These are phyloP conservation scores for Aureobasidium sp. DNA, from an alignment of 2,329 filamentous ascomycete genomes.

Conservation along the genomic window DNA sequence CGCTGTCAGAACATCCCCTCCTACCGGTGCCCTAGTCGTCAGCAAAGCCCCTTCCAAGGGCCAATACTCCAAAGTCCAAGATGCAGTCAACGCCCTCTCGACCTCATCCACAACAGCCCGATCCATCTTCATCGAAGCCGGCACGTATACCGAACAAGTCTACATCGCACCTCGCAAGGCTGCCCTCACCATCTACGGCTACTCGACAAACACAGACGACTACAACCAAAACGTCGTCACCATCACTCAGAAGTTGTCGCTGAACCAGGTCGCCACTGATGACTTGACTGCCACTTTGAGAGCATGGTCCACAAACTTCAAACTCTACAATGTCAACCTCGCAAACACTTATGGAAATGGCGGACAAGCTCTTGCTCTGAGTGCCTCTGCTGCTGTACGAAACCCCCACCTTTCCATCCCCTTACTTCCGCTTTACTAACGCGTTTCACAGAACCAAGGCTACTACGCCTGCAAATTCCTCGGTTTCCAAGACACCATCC, in stretches of 20 bases:
- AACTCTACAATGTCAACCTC: constrained; percentile 56
- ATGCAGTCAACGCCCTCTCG: constrained; percentile 50
- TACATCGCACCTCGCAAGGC: constrained; percentile 41
- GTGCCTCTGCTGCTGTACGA: constrained; percentile 35
- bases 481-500: constrained; percentile 50
- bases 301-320: constrained; percentile 41
- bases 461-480: constrained; percentile 49
- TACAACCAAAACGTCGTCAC: constrained; percentile 52
- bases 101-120: constrained; percentile 41
- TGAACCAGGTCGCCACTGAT: constrained; percentile 41
- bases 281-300: constrained; percentile 46
- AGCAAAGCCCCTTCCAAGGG: constrained; percentile 22
- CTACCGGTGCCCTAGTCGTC: constrained; percentile 44
- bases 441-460: constrained; percentile 35
- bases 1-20: constrained; percentile 35
- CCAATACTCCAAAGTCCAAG: constrained; percentile 42
- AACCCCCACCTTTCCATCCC: no score
- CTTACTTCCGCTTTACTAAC: background rate
- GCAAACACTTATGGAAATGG: constrained; percentile 41
- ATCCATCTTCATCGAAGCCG: constrained; percentile 54
- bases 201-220: constrained; percentile 43
- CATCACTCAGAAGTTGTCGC: constrained; percentile 39
- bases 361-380: constrained; percentile 45
- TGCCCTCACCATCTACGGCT: constrained; percentile 49
- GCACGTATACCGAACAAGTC: constrained; percentile 55